Conservation (phyloP, 257 asterid species). For the Fraxinus excelsior region DNA sequence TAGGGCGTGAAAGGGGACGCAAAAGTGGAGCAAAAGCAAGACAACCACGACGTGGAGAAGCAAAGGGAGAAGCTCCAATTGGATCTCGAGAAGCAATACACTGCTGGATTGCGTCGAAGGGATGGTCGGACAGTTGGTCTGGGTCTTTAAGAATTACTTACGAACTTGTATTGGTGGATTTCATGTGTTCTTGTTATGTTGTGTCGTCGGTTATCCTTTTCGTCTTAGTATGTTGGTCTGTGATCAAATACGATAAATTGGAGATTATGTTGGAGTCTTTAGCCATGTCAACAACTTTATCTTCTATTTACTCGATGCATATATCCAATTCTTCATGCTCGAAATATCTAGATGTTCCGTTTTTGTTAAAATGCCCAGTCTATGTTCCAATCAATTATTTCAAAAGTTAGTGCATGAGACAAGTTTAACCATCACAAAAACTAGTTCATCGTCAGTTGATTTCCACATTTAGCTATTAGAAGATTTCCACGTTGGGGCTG, state of each 20-base stretch:
- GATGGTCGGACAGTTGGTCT: constrained; percentile 99
- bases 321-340: too few relatives aligned
- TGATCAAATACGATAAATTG: constrained; percentile 12
- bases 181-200: constrained; percentile 7
- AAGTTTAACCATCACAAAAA: too few relatives aligned
- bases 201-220: background rate
- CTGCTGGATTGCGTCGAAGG: constrained; percentile 97
- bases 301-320: background rate
- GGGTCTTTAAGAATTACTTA: constrained; percentile 58
- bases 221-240: constrained; percentile 12
- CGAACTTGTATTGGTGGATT: constrained; percentile 21
- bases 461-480: too few relatives aligned
- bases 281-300: background rate
- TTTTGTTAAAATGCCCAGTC: too few relatives aligned
- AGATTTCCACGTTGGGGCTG: too few relatives aligned
- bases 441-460: too few relatives aligned
- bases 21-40: constrained; percentile 58
- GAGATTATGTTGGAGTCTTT: background rate
- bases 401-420: too few relatives aligned
- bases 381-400: too few relatives aligned
- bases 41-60: constrained; percentile 69
- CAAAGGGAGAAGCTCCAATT: constrained; percentile 87
- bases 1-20: constrained; percentile 96
- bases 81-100: constrained; percentile 94
- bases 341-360: too few relatives aligned